Conservation (phyloP, 306 rosid species). For the Senna tora region DNA sequence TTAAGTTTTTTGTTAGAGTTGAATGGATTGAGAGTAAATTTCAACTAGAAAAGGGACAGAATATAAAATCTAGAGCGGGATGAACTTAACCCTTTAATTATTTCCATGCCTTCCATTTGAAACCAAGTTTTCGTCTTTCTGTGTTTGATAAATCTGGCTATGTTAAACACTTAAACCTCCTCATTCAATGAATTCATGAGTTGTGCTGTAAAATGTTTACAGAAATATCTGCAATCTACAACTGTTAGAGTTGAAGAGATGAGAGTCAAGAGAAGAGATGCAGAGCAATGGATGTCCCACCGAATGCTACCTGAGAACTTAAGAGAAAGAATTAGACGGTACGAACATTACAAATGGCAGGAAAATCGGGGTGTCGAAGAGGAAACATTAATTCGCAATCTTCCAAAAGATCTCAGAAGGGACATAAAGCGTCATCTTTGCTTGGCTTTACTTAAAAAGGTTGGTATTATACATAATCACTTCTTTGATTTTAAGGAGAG, state of each 20-base stretch:
- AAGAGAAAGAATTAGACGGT: constrained; percentile 72
- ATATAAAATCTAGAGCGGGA: too few relatives aligned
- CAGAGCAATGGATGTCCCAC: constrained; percentile 94
- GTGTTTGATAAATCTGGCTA: not conserved
- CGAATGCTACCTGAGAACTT: constrained; percentile 76
- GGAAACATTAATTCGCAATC: constrained; percentile 64
- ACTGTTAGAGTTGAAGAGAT: constrained; percentile 86
- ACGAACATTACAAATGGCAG: constrained; percentile 91
- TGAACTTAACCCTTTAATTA: not conserved
- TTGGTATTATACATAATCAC: constrained; percentile 40
- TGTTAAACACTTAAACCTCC: not conserved
- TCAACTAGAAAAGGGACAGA: too few relatives aligned
- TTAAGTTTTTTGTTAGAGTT: not conserved
- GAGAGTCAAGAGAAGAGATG: constrained; percentile 76
- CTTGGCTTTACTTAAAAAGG: constrained; percentile 63
- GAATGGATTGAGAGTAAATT: not conserved
- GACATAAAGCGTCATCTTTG: constrained; percentile 92
- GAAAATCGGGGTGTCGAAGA: constrained; percentile 89
- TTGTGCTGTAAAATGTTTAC: constrained; percentile 32
- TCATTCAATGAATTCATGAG: constrained; percentile 18
- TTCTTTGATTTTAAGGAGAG: not conserved
- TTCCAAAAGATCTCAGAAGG: constrained; percentile 87
- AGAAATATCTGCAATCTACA: constrained; percentile 87
- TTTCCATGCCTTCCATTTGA: constrained; percentile 6
- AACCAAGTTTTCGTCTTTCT: constrained; percentile 2